Percentiles rank a stretch among this genome's conserved stretches.
These are phyloP conservation scores for Pholiota microspora DNA, from an alignment of 768 basidiomycete genomes.

Conservation along the genomic window DNA sequence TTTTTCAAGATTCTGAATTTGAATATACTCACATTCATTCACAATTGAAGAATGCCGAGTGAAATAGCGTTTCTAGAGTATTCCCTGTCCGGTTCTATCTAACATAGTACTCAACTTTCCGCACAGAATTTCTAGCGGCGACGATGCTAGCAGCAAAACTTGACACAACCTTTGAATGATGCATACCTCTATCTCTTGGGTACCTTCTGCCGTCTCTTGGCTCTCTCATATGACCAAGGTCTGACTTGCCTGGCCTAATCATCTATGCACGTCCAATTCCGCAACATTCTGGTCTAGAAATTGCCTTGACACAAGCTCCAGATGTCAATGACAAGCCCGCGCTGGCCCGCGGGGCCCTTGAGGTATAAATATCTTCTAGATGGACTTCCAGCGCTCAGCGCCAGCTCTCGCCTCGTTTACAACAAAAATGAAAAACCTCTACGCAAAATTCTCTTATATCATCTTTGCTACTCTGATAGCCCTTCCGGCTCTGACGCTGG, in stretches of 20 bases:
- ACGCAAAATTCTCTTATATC: background rate
- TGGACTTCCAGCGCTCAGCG: too few species aligned
- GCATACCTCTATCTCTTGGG: background rate
- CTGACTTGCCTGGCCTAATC: too few species aligned
- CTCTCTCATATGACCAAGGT: background rate
- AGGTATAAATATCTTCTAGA: background rate
- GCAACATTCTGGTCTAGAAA: background rate
- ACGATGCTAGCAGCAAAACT: too few species aligned
- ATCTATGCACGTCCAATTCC: too few species aligned
- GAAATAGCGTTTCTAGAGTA: background rate
- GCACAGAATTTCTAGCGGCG: background rate
- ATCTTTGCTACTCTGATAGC: constrained; percentile 9
- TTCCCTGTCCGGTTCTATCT: background rate
- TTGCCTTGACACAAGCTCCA: background rate
- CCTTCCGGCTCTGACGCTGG: constrained; percentile 8
- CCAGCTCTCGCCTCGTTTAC: background rate
- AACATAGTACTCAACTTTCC: background rate
- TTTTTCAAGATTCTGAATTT: background rate
- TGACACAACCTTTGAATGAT: too few species aligned
- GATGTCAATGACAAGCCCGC: background rate
- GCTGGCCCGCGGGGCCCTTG: background rate
- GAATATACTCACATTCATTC: background rate
- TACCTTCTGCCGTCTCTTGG: background rate
- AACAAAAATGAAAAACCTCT: background rate
- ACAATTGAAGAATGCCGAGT: background rate